These are phyloP conservation scores for Sherardia arvensis DNA, from an alignment of 257 asterid species.

Conservation along the genomic window DNA sequence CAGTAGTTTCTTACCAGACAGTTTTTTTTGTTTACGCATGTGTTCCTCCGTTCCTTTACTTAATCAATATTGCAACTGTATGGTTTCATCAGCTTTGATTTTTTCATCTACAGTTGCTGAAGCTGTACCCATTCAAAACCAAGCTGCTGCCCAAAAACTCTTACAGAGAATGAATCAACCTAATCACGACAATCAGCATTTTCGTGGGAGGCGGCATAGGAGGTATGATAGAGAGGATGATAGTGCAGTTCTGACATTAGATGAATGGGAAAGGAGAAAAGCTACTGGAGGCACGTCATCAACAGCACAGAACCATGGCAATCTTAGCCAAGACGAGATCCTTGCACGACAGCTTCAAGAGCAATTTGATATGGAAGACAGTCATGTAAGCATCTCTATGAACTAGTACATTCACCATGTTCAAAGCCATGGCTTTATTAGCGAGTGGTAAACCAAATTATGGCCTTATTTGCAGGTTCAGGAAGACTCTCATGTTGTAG, in stretches of 20 bases:
- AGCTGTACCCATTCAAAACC: constrained; percentile 73
- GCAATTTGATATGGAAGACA: constrained; percentile 70
- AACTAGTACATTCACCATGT: background rate
- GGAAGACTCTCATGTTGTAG: constrained; percentile 26
- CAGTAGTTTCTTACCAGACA: background rate
- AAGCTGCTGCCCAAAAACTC: constrained; percentile 85
- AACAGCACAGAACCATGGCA: constrained; percentile 20
- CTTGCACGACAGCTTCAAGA: constrained; percentile 75
- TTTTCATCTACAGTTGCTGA: constrained; percentile 43
- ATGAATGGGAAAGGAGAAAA: constrained; percentile 82
- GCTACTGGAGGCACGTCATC: constrained; percentile 29
- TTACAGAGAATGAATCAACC: constrained; percentile 65
- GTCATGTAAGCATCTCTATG: constrained; percentile 36
- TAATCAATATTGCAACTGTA: background rate
- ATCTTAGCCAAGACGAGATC: constrained; percentile 59
- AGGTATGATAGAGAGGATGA: constrained; percentile 50
- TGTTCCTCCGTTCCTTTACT: background rate
- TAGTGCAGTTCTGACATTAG: constrained; percentile 50
- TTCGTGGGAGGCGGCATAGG: constrained; percentile 44
- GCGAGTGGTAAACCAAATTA: background rate
- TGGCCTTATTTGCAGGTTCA: constrained; percentile 34
- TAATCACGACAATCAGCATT: constrained; percentile 25
- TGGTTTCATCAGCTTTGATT: background rate
- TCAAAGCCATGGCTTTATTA: background rate
- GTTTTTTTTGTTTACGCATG: too few species aligned